Base-by-base conservation (phyloP, 495 filamentous ascomycete species). In the Massariosphaeria phaeospora region DNA sequence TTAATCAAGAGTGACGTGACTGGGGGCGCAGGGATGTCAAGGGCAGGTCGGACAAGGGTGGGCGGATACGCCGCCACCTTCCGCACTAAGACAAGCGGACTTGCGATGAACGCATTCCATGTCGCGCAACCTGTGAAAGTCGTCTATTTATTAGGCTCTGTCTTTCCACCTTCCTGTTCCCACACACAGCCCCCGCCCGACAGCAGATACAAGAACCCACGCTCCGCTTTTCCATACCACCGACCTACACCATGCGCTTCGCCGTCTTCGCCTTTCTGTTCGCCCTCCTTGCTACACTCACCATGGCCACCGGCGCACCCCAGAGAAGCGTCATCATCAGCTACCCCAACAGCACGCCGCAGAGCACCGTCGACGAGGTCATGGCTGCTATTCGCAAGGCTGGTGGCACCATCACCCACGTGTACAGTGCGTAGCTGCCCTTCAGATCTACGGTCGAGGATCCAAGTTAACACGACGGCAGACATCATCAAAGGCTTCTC, bases 261-360 rank as follows among this genome's bases (percentile, higher is more conserved):
- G 66, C 72, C 57, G 62, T 76, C 23, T 58, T 82, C 39, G 56
- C 74, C 20, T 51, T 72, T 31, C 44, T 69, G 45, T 58, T 85
- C 36, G 76, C 76, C 15, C 70, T 79, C 15, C 67, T 89, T 17
- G 74, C 78, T 12, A 61, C 79, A 49, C 55, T 70, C 49, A 74
- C 73, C 34, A 70, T 81, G 53, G 83, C 75, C 36, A 72, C 73
- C 18, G n/a, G n/a, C n/a, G 75, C 78, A 43, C 72, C 78, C 21
- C 77, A 84, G 55, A 88, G 90, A 64, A 79, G 84, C 42, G 80
- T 91, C 44, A 79, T 95, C 55, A 75, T 96, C 64, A 86, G 78
- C 63, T 96, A 88, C 67, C 82, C 84, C 21, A 71, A 79, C 33
- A 75, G 82, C 43, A 91, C 88, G 6, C 85, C 90, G 13, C 74